phyloP scores from a whole-genome alignment of 106 monocot genomes.

The Dioscorea dumetorum region DNA sequence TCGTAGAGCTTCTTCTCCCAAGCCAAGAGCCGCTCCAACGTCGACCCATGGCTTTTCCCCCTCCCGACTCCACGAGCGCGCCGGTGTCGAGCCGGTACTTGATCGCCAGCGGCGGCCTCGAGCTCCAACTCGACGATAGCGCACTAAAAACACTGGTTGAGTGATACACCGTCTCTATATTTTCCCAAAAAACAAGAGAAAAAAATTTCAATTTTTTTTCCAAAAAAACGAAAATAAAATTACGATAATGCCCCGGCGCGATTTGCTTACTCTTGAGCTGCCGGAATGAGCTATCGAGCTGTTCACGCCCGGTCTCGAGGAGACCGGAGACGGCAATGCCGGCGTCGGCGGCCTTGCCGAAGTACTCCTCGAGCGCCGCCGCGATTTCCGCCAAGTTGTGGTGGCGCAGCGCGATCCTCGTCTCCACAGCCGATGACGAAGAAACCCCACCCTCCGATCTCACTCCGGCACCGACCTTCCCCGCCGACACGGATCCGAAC shows the following conservation, averaged over 20 bases:
- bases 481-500: constrained; percentile 17
- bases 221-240: background rate
- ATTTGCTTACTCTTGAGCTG: constrained; percentile 86
- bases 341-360: constrained; percentile 62
- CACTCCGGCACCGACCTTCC: constrained; percentile 9
- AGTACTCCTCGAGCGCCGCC: constrained; percentile 79
- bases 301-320: constrained; percentile 74
- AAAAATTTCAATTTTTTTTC: background rate
- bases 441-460: constrained; percentile 16
- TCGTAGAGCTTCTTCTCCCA: constrained; percentile 99
- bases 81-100: constrained; percentile 60
- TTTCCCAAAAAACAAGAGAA: background rate
- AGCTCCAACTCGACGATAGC: constrained; percentile 79
- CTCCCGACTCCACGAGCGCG: constrained; percentile 38
- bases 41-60: constrained; percentile 67
- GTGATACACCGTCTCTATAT: constrained; percentile 91
- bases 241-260: too few relatives aligned
- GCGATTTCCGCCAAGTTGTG: constrained; percentile 74
- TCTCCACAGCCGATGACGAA: constrained; percentile 6
- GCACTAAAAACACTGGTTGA: constrained; percentile 78
- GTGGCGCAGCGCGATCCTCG: constrained; percentile 67
- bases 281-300: constrained; percentile 80
- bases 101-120: constrained; percentile 88
- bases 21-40: constrained; percentile 76
- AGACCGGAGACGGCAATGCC: constrained; percentile 67